Conservation (phyloP, 1,284 basidiomycete genomes). For the Rhizopogon parksii region DNA sequence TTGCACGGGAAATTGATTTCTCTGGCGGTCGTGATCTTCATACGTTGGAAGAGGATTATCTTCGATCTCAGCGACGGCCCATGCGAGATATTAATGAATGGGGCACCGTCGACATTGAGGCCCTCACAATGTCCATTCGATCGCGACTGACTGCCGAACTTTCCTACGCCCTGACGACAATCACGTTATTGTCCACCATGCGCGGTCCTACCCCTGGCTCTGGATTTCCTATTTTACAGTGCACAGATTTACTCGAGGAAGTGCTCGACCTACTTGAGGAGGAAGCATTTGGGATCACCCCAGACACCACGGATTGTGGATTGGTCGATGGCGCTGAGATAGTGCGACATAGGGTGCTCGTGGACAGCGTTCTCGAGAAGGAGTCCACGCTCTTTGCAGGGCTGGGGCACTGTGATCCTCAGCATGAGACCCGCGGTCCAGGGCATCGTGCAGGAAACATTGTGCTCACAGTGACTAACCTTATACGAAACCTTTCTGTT, state of each 20-base stretch:
- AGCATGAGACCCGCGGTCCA: constrained; percentile 42
- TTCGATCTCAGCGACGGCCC: constrained; percentile 44
- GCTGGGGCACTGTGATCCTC: constrained; percentile 44
- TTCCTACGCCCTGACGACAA: constrained; percentile 84
- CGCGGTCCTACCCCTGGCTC: constrained; percentile 51
- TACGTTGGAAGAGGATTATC: constrained; percentile 59
- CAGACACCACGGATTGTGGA: constrained; percentile 32
- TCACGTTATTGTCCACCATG: constrained; percentile 81
- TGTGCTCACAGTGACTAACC: constrained; percentile 68
- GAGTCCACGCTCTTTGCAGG: constrained; percentile 53
- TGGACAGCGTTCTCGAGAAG: constrained; percentile 51
- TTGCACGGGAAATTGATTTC: constrained; percentile 71
- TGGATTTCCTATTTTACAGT: constrained; percentile 71
- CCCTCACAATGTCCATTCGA: constrained; percentile 83
- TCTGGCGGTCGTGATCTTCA: constrained; percentile 82
- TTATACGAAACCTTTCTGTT: constrained; percentile 82
- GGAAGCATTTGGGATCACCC: constrained; percentile 59
- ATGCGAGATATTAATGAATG: constrained; percentile 73
- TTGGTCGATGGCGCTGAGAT: constrained; percentile 32
- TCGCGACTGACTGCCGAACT: constrained; percentile 81
- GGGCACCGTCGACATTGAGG: constrained; percentile 85
- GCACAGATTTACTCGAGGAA: constrained; percentile 82
- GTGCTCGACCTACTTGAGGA: constrained; percentile 85
- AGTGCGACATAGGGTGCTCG: constrained; percentile 59
- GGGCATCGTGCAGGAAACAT: constrained; percentile 61